These are phyloP conservation scores for Casuarina cunninghamiana DNA, from an alignment of 306 rosid genomes.

Conservation along the genomic window DNA sequence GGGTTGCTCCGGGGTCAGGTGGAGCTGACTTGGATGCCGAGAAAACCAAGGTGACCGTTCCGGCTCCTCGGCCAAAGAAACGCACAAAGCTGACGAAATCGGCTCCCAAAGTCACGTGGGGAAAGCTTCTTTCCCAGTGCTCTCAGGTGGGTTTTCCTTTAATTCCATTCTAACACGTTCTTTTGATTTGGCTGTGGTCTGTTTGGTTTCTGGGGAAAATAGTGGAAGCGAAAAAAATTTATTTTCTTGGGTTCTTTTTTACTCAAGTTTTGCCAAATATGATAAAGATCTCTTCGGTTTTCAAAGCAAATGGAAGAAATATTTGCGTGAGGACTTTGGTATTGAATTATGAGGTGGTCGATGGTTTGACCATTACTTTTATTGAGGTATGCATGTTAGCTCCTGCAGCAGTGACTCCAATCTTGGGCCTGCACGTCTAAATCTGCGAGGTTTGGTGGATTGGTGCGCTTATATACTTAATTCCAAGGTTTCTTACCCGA, in stretches of 20 bases:
- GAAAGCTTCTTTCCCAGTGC: constrained; percentile 86
- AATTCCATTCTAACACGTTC: constrained; percentile 6
- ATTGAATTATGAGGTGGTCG: neutral
- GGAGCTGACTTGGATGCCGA: constrained; percentile 47
- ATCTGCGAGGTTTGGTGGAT: neutral
- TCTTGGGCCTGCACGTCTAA: neutral
- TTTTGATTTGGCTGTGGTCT: constrained; percentile 3
- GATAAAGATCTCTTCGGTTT: neutral
- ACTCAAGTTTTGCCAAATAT: neutral
- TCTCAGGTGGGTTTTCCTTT: constrained; percentile 63
- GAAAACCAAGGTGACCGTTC: constrained; percentile 42
- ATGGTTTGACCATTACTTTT: neutral
- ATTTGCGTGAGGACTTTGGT: neutral
- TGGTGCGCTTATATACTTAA: neutral
- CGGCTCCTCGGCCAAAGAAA: constrained; percentile 51
- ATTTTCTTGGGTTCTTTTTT: neutral
- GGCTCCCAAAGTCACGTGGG: constrained; percentile 65
- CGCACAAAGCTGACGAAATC: constrained; percentile 45
- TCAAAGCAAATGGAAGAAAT: neutral
- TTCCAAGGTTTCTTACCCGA: neutral
- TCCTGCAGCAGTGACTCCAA: neutral
- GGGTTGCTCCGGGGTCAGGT: constrained; percentile 40
- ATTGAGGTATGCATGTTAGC: neutral
- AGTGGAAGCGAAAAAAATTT: neutral
- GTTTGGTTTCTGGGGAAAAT: neutral